A percentile compares a stretch with the other conserved stretches of the same genome.
Evolutionary conservation across 2,329 filamentous ascomycete species (phyloP).

Genomic region (Clonostachys chloroleuca): DNA sequence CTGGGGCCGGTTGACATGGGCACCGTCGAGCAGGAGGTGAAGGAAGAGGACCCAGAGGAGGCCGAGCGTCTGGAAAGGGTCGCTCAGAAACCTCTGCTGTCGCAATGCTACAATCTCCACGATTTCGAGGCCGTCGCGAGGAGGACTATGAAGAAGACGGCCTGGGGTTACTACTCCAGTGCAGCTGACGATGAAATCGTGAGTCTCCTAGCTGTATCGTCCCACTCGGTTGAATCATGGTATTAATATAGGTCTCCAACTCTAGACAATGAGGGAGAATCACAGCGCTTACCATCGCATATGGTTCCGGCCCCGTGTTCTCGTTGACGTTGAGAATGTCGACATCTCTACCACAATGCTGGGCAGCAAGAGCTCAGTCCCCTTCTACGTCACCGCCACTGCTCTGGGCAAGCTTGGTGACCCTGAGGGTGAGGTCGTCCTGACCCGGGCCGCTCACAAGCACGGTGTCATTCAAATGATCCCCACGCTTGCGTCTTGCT

Average conservation of each 20-base stretch:
- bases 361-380: constrained; percentile 75
- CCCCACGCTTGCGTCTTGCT: constrained; percentile 91
- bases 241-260: not conserved
- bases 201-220: constrained; percentile 3
- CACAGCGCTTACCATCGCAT: constrained; percentile 95
- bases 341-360: constrained; percentile 93
- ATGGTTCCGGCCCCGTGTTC: constrained; percentile 86
- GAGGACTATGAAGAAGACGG: constrained; percentile 88
- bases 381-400: constrained; percentile 95
- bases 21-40: constrained; percentile 69
- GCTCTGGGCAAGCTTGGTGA: constrained; percentile 93
- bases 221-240: too few species aligned
- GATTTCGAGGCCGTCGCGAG: constrained; percentile 95
- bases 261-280: constrained; percentile 88
- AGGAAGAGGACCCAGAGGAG: constrained; percentile 59
- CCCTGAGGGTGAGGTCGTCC: constrained; percentile 86
- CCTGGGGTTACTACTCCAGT: constrained; percentile 97
- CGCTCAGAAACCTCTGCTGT: constrained; percentile 70
- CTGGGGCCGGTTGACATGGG: constrained; percentile 85
- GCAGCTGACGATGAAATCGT: constrained; percentile 58
- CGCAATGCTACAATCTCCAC: constrained; percentile 88
- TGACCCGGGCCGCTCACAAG: constrained; percentile 78
- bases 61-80: constrained; percentile 68
- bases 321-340: constrained; percentile 84
- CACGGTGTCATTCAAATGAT: constrained; percentile 98